These are phyloP conservation scores for Rhizopogon vesiculosus DNA, from an alignment of 768 basidiomycete genomes.

Conservation along the genomic window DNA sequence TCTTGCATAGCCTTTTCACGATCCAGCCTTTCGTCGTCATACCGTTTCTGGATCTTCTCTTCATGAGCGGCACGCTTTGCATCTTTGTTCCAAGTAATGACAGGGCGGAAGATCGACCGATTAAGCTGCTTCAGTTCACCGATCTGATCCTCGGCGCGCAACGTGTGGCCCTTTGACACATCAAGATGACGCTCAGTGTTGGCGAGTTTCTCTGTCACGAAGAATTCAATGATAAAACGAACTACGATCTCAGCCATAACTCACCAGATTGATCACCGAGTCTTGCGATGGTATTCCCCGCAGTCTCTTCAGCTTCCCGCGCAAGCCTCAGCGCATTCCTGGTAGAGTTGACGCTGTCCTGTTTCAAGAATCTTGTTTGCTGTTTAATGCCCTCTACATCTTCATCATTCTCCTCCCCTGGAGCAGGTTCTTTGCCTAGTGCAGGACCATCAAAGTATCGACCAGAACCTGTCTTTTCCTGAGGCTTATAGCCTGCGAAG, in stretches of 20 bases:
- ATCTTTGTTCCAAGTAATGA: constrained; percentile 90
- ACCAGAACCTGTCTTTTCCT: constrained; percentile 47
- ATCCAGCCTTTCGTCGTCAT: constrained; percentile 80
- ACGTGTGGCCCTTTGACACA: constrained; percentile 81
- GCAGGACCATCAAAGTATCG: constrained; percentile 67
- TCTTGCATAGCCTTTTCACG: constrained; percentile 84
- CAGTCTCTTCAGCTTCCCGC: constrained; percentile 95
- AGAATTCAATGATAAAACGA: neutral
- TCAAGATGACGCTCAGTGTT: constrained; percentile 95
- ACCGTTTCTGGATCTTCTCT: constrained; percentile 76
- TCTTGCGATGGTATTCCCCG: constrained; percentile 72
- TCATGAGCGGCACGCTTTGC: constrained; percentile 86
- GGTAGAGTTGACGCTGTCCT: constrained; percentile 85
- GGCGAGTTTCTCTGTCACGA: constrained; percentile 68
- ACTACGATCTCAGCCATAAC: constrained; percentile 15
- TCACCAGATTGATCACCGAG: constrained; percentile 92
- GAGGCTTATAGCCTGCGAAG: constrained; percentile 68
- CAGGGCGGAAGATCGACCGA: constrained; percentile 90
- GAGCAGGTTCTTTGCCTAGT: constrained; percentile 39
- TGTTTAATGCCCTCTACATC: constrained; percentile 95
- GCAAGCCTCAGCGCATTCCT: constrained; percentile 92
- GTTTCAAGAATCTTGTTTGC: constrained; percentile 83
- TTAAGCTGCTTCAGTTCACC: constrained; percentile 93
- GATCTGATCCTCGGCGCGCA: constrained; percentile 88
- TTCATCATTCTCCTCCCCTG: constrained; percentile 76